These are phyloP conservation scores for Calonectria ilicicola DNA, from an alignment of 2,329 filamentous ascomycete genomes.

Conservation along the genomic window DNA sequence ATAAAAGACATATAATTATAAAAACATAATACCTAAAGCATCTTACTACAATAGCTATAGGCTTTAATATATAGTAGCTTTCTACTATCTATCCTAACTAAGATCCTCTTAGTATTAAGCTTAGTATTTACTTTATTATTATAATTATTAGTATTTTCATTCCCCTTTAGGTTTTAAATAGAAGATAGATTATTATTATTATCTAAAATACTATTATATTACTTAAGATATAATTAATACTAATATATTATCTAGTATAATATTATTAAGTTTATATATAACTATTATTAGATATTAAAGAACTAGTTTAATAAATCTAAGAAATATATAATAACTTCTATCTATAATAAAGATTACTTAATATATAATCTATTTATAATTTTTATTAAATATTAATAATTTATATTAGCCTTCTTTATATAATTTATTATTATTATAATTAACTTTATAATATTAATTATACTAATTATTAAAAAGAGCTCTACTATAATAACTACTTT, in stretches of 20 bases:
- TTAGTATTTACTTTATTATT: not conserved
- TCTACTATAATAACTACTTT: not conserved
- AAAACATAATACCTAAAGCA: not conserved
- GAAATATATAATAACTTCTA: conserved; percentile 10
- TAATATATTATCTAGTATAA: conserved; percentile 8
- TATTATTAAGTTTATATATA: conserved; percentile 14
- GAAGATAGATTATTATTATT: not conserved
- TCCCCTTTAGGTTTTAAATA: too few species aligned
- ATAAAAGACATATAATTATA: conserved; percentile 5
- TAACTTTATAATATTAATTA: too few species aligned
- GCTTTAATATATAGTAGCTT: conserved; percentile 9
- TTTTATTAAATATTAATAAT: conserved; percentile 8
- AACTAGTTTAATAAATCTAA: conserved; percentile 5
- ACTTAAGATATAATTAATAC: not conserved
- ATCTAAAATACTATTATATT: not conserved
- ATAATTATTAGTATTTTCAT: not conserved
- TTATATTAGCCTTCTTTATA: not conserved
- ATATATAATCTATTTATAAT: conserved; percentile 10
- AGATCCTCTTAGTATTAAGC: not conserved
- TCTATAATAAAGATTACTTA: not conserved
- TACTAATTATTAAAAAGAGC: not conserved
- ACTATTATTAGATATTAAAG: conserved; percentile 3
- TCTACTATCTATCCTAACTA: not conserved
- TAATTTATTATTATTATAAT: too few species aligned
- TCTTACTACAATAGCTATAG: not conserved